These are phyloP conservation scores for Boletus coccyginus DNA, from an alignment of 768 basidiomycete species.

Conservation along the genomic window DNA sequence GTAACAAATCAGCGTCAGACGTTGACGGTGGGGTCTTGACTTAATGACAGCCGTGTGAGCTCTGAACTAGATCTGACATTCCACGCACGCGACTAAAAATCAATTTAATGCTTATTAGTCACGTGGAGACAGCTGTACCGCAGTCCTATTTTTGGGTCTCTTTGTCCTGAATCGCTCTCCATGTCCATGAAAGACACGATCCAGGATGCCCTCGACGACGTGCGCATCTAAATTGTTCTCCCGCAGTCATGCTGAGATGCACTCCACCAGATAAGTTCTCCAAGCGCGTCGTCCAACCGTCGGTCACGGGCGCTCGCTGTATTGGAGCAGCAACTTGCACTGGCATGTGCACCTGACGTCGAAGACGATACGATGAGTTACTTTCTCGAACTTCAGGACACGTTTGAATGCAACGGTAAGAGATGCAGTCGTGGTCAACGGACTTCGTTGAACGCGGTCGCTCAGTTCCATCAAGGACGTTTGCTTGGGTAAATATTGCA, in stretches of 20 bases:
- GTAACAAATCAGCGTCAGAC: too few species aligned
- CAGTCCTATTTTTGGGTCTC: slow-evolving; percentile 9
- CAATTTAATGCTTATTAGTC: slow-evolving; percentile 2
- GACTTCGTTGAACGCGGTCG: slow-evolving; percentile 5
- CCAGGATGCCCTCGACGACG: slow-evolving; percentile 67
- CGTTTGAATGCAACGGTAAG: slow-evolving; percentile 83
- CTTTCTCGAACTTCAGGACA: slow-evolving; percentile 69
- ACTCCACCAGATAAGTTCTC: slow-evolving; percentile 57
- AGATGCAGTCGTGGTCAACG: neutral
- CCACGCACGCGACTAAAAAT: too few species aligned
- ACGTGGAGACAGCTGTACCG: slow-evolving; percentile 27
- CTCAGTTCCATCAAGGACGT: slow-evolving; percentile 65
- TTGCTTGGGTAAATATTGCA: slow-evolving; percentile 58
- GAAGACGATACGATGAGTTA: slow-evolving; percentile 44
- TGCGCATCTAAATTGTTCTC: slow-evolving; percentile 32
- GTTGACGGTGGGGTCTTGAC: too few species aligned
- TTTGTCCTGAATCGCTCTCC: neutral
- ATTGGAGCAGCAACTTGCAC: slow-evolving; percentile 55
- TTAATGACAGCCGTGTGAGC: too few species aligned
- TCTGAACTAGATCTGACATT: too few species aligned
- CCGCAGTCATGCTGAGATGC: slow-evolving; percentile 10
- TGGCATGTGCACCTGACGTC: slow-evolving; percentile 43
- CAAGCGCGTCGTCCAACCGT: slow-evolving; percentile 49
- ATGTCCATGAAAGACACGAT: slow-evolving; percentile 44
- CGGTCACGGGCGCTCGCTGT: slow-evolving; percentile 54